Evolutionary conservation across 495 filamentous ascomycete genomes (phyloP), one percentile per base, ranked within the genome.

Genomic region (Aspergillus homomorphus): DNA sequence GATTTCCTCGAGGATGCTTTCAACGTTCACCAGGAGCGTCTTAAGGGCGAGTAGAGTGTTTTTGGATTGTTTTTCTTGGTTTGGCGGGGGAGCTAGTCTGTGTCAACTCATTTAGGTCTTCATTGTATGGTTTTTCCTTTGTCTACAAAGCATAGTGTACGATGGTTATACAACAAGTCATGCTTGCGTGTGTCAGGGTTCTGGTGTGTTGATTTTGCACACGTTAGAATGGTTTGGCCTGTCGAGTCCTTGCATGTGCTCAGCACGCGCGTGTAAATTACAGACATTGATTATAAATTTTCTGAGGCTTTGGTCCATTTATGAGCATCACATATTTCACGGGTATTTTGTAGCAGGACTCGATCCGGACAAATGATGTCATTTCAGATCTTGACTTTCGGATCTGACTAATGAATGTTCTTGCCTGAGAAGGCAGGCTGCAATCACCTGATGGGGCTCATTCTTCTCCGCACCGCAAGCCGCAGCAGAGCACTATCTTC

Each of bases 1-100:
- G 90, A 96, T 20, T 73, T 98, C 62, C 74, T 98, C 64, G 83
- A 94, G 71, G 84, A 82, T 73, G 94, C 86, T 51, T 89, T 84
- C 69, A 77, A 67, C 45, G 76, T 89, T 45, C 78, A 79, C 74
- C 82, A 84, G 73, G 80, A 82, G 51, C 79, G 75, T 56, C 72
- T 82, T 38, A 83, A 84, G 71, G 80, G 81, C 60, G 80, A 84
- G 70, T 79, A 77, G 68, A 68, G 62, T 45, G 46, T 23, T 33
- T 53, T 53, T 43, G 51, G 54, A 43, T 43, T 62, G 19, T 62
- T 66, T 66, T 71, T 59, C 58, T 65, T 71, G 63, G 63, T 66
- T 69, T 61, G 59, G 51, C 49, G 64, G 62, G 60, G 61, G 68
- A 60, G 51, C 58, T 46, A 57, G 56, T 54, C 62, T 69, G 70